A percentile compares a stretch with the other conserved stretches of the same genome.
These are phyloP conservation scores for Candida tropicalis DNA, from an alignment of 1,139 yeast species.

Conservation along the genomic window DNA sequence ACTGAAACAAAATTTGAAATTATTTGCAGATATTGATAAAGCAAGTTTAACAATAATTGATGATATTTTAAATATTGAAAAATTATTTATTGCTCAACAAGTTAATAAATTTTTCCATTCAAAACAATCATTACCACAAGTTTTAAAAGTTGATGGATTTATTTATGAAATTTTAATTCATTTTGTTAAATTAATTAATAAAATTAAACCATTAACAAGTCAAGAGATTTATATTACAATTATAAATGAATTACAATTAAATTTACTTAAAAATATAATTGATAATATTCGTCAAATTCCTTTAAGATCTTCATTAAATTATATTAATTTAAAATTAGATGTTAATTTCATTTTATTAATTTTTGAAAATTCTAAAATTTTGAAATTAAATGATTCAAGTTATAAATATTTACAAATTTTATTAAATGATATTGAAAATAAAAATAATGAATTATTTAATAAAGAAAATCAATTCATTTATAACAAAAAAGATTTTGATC, in stretches of 20 bases:
- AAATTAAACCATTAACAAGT: constrained; percentile 46
- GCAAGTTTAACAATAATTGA: constrained; percentile 46
- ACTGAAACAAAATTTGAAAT: constrained; percentile 41
- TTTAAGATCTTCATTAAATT: constrained; percentile 18
- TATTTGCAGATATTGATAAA: constrained; percentile 48
- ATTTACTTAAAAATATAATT: constrained; percentile 36
- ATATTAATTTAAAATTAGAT: constrained; percentile 38
- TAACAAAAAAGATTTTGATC: constrained; percentile 31
- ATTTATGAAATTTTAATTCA: constrained; percentile 43
- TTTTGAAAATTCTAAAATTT: constrained; percentile 39
- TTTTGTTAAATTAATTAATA: constrained; percentile 45
- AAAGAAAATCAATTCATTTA: constrained; percentile 16
- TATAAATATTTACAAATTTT: constrained; percentile 39
- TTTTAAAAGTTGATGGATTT: constrained; percentile 40
- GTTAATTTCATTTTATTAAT: constrained; percentile 43
- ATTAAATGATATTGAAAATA: constrained; percentile 34
- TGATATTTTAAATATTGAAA: constrained; percentile 44
- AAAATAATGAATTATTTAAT: constrained; percentile 21
- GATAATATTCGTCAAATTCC: constrained; percentile 29
- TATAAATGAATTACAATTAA: constrained; percentile 43
- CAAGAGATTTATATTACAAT: constrained; percentile 38
- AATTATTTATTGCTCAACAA: constrained; percentile 34
- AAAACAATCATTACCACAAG: constrained; percentile 7
- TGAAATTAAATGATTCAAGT: constrained; percentile 40
- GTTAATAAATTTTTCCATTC: constrained; percentile 31